Evolutionary conservation across 192 early-diverging fungal species (phyloP), one percentile per base, ranked within the genome.

Genomic region (Entomortierella parvispora): DNA sequence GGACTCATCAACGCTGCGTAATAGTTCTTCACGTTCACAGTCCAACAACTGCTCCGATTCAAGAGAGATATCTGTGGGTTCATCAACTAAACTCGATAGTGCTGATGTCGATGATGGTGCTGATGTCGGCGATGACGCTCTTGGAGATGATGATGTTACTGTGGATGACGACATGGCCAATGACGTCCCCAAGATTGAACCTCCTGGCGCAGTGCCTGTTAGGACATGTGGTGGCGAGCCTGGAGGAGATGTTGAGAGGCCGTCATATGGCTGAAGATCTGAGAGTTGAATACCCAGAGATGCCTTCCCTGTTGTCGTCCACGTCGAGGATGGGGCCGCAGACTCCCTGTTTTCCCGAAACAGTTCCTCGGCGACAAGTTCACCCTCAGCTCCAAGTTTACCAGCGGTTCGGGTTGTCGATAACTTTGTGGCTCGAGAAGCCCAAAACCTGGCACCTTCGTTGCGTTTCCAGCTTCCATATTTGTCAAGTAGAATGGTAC

Each of bases 1-100:
- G 15, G 66, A 68, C 47, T 68, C 66, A 45, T 68, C 66, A 42
- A 68, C 57, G 28, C 56, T 60, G 48, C 49, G 66, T 23, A 68
- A 33, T 31, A 68, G 37, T 28, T 68, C 57, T 47, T 68, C 57
- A 18, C 49, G 49, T 25, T 68, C 47, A 43, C 37, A 46, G 22
- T 68, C 57, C 53, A 60, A 60, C 43, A 60, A 44, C 66, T 59
- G 40, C 56, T 68, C 66, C 37, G 57, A 60, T 51, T 60, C 66
- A 33, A 20, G 11, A 67, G 65, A 67, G 17, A 51, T 62, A 56
- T 63, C 37, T 22, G 10, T 20, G 34, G 62, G 17, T 32, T 63
- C 49, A 63, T 25, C 50, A 63, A 40, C 37, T 40, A 12, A 40
- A 40, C 37, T 40, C 37, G 37, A 40, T 49, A 46, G 59, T 28